These are phyloP conservation scores for Coemansia sp. DNA, from an alignment of 192 early-diverging fungal genomes.

Conservation along the genomic window DNA sequence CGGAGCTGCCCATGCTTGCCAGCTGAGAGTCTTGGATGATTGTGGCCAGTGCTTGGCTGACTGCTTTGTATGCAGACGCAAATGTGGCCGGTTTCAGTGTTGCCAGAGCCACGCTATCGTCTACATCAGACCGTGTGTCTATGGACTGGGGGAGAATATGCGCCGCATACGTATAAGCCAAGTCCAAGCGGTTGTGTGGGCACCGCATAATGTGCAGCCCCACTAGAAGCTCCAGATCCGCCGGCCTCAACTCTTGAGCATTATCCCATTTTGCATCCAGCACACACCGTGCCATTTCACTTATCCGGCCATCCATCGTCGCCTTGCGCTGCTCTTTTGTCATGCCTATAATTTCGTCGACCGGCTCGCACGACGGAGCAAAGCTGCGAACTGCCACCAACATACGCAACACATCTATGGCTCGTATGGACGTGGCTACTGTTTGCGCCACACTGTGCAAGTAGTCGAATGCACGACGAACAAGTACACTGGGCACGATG, in stretches of 20 bases:
- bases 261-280: conserved; percentile 24
- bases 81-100: conserved; percentile 26
- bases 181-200: conserved; percentile 35
- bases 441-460: conserved; percentile 13
- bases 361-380: conserved; percentile 13
- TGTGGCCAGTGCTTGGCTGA: conserved; percentile 19
- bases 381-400: conserved; percentile 23
- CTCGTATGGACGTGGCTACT: conserved; percentile 18
- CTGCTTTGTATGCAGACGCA: conserved; percentile 35
- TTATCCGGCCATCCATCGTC: conserved; percentile 47
- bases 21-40: conserved; percentile 16
- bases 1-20: conserved; percentile 11
- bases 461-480: conserved; percentile 48
- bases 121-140: neutral
- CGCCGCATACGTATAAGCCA: conserved; percentile 27
- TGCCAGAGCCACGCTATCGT: neutral
- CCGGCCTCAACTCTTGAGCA: conserved; percentile 8
- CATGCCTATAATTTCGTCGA: conserved; percentile 13
- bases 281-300: conserved; percentile 24
- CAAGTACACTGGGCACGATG: conserved; percentile 11
- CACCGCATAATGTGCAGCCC: conserved; percentile 31
- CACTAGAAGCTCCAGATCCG: conserved; percentile 36
- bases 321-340: conserved; percentile 11
- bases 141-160: conserved; percentile 11
- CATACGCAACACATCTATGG: conserved; percentile 30